Conservation (phyloP, 129 eudicot species). For the Flaveria ramosissima region DNA sequence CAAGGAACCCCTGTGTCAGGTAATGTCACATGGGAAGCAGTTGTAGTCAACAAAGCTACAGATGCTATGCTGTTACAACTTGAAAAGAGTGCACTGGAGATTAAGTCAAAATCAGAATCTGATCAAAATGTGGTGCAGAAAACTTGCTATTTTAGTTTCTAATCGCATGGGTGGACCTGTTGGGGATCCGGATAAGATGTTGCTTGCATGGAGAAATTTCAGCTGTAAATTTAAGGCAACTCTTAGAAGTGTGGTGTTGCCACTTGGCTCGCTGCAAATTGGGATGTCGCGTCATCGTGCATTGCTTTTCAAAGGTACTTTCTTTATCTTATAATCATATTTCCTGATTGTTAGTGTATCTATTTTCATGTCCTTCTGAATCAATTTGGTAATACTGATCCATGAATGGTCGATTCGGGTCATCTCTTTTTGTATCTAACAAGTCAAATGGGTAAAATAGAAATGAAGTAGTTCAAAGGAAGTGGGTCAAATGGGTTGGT, state of each 20-base stretch:
- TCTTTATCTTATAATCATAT: background rate
- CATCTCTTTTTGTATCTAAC: too few species aligned
- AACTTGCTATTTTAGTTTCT: constrained; percentile 84
- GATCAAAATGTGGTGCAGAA: constrained; percentile 48
- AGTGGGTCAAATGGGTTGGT: too few species aligned
- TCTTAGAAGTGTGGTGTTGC: constrained; percentile 86
- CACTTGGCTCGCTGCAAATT: constrained; percentile 80
- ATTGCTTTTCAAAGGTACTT: constrained; percentile 81
- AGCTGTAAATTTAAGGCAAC: constrained; percentile 52
- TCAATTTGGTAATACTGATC: too few species aligned
- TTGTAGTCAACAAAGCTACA: constrained; percentile 67
- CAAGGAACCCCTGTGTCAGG: constrained; percentile 62
- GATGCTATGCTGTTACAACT: constrained; percentile 68
- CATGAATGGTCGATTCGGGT: too few species aligned
- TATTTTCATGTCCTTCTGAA: background rate
- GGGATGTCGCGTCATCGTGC: constrained; percentile 97
- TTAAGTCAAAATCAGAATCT: constrained; percentile 53
- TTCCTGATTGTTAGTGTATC: constrained; percentile 1
- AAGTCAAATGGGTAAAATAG: too few species aligned
- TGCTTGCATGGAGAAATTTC: constrained; percentile 76
- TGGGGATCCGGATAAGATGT: constrained; percentile 74
- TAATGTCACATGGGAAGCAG: constrained; percentile 82
- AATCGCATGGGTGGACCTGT: constrained; percentile 94
- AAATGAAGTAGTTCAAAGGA: too few species aligned
- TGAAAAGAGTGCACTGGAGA: constrained; percentile 57